Conservation (phyloP, 345 rosid species). For the Brassica cretica region DNA sequence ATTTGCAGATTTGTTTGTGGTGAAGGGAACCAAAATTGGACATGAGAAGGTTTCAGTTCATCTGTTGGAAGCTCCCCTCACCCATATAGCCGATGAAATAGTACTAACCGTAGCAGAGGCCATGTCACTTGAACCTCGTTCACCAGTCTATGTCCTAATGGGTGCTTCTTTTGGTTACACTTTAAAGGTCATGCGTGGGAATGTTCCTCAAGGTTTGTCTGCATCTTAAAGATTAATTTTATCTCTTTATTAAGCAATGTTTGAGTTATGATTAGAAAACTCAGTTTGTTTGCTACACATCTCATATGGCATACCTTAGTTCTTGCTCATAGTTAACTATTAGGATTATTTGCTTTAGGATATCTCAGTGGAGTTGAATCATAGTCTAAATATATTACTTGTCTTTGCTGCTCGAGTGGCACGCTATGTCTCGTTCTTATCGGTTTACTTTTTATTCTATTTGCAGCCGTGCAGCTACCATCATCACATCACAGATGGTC, state of each 20-base stretch:
- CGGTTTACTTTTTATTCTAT: constrained; percentile 35
- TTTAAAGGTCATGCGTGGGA: constrained; percentile 77
- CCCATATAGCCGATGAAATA: constrained; percentile 67
- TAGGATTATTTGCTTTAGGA: neutral
- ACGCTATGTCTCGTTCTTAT: constrained; percentile 12
- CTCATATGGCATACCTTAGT: neutral
- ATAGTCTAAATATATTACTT: neutral
- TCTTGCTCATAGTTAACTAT: neutral
- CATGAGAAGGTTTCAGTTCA: constrained; percentile 85
- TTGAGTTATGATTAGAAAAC: neutral
- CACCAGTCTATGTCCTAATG: constrained; percentile 80
- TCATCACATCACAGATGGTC: constrained; percentile 83
- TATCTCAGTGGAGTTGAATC: constrained; percentile 10
- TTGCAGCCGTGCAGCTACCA: constrained; percentile 78
- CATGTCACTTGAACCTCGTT: constrained; percentile 85
- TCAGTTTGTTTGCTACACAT: neutral
- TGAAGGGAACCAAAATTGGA: constrained; percentile 79
- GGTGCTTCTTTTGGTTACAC: constrained; percentile 73
- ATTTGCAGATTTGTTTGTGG: constrained; percentile 81
- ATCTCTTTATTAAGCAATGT: neutral
- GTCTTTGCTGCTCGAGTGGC: constrained; percentile 11
- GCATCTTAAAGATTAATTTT: neutral
- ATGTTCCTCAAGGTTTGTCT: constrained; percentile 73
- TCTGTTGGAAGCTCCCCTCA: constrained; percentile 66
- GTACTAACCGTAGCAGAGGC: constrained; percentile 95